Conservation (phyloP, 2,329 filamentous ascomycete genomes). For the Huntiella savannae region DNA sequence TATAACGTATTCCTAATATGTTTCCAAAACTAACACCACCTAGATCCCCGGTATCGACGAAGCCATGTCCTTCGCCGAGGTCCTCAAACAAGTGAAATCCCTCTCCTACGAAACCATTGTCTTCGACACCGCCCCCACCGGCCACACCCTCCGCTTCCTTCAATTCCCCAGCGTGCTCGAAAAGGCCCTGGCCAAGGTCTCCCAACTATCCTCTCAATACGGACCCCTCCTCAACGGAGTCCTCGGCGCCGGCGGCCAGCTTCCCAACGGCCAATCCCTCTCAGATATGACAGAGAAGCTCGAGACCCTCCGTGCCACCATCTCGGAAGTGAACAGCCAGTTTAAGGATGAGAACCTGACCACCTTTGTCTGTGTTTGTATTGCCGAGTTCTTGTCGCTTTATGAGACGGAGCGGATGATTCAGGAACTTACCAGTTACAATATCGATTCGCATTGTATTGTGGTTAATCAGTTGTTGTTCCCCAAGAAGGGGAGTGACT, state of each 20-base stretch:
- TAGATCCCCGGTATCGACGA: slow-evolving; percentile 97
- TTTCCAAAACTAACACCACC: background rate
- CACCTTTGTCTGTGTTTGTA: slow-evolving; percentile 96
- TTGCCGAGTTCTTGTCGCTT: slow-evolving; percentile 86
- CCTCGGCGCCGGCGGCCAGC: slow-evolving; percentile 52
- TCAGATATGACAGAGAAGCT: slow-evolving; percentile 88
- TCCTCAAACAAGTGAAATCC: slow-evolving; percentile 97
- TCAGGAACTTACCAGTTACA: slow-evolving; percentile 81
- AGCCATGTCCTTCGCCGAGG: slow-evolving; percentile 98
- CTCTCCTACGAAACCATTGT: slow-evolving; percentile 98
- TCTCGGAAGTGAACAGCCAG: slow-evolving; percentile 87
- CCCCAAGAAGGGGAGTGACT: slow-evolving; percentile 65
- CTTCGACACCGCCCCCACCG: slow-evolving; percentile 95
- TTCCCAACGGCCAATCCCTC: slow-evolving; percentile 85
- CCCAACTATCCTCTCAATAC: slow-evolving; percentile 82
- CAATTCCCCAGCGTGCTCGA: slow-evolving; percentile 97
- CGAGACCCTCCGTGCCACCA: slow-evolving; percentile 80
- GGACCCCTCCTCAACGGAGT: slow-evolving; percentile 90
- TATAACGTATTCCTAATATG: slow-evolving; percentile 11
- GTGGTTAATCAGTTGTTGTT: slow-evolving; percentile 97
- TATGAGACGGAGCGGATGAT: slow-evolving; percentile 99
- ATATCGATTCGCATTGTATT: slow-evolving; percentile 92
- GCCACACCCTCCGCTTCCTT: slow-evolving; percentile 93
- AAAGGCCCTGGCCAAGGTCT: slow-evolving; percentile 94
- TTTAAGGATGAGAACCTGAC: slow-evolving; percentile 95